Base-by-base conservation (phyloP, 2,329 filamentous ascomycete species). In the Penicillium sp. region DNA sequence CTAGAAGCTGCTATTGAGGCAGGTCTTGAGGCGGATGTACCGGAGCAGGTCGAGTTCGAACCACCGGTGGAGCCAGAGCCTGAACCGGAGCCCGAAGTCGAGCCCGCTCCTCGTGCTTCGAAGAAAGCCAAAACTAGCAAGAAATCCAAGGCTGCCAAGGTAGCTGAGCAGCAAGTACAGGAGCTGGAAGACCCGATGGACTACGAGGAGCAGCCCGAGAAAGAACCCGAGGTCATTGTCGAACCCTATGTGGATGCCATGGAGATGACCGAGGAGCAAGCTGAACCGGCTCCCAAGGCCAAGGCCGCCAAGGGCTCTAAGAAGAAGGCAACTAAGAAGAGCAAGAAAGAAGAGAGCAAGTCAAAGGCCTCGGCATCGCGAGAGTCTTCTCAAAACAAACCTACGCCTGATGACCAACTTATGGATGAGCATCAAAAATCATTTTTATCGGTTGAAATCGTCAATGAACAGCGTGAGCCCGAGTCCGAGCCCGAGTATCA, bases 1-100 rank as follows among this genome's bases (percentile, higher is more conserved):
- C 81, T 89, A 35, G 85, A 90, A 49, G 81, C 82, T 22, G 84
- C 84, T 47, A 75, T 90, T 1, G 82, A 88, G 64, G 85, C 82
- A 2, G 87, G 88, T 54, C 78, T 89, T 9, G 83, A 87, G 42
- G 76, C 79, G 27, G 82, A 79, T 1, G 66, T 82, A 25, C 80
- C 78, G 2, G 81, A 86, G 29, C 57, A 41, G 12, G 50, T 55
- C 15, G 62, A 66, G 29, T 26, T 55, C 1, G 43, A 58, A 29
- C 44, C 40, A 43, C 77, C 79, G 31, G 70, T 79, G 8, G 59
- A 42, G 14, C 50, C 53, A 20, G 64, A 67, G 22, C 43, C 53
- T 2, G 50, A 59, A 20, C 52, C 56, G 11, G 63, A 66, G 25
- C 42, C 55, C 1, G 51, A 58, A 29, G 37, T 37, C 5, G 37